phyloP scores from a whole-genome alignment of 257 asterid species.

The Eustoma russellianum region DNA sequence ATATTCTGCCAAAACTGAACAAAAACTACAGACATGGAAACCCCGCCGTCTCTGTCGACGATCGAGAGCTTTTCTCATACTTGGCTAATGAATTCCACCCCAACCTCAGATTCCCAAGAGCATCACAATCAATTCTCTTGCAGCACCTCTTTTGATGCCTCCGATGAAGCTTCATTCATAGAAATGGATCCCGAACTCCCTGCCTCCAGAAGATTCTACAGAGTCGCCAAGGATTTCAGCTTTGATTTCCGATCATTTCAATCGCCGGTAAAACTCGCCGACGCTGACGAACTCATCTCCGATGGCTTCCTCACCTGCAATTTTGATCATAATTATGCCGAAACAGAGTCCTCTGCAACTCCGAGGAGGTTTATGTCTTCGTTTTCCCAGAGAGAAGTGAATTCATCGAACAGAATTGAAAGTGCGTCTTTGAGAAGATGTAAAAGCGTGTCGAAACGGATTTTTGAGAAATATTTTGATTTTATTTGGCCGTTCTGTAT shows the following conservation, averaged over 20 bases:
- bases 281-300: slow-evolving; percentile 70
- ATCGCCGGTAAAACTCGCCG: slow-evolving; percentile 33
- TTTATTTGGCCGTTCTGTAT: slow-evolving; percentile 38
- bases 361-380: slow-evolving; percentile 12
- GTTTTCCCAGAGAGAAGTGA: slow-evolving; percentile 3
- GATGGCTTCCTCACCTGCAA: slow-evolving; percentile 37
- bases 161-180: slow-evolving; percentile 56
- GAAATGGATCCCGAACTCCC: slow-evolving; percentile 91
- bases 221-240: slow-evolving; percentile 47
- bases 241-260: slow-evolving; percentile 57
- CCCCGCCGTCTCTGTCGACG: slow-evolving; percentile 36
- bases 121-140: slow-evolving; percentile 6
- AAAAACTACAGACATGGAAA: slow-evolving; percentile 31
- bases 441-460: slow-evolving; percentile 34
- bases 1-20: too few species aligned
- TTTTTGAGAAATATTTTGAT: slow-evolving; percentile 42
- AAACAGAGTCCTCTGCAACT: not conserved
- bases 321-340: slow-evolving; percentile 7
- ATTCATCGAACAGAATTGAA: slow-evolving; percentile 17
- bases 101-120: slow-evolving; percentile 13
- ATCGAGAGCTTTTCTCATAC: slow-evolving; percentile 70
- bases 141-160: slow-evolving; percentile 17
- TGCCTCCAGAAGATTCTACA: slow-evolving; percentile 65
- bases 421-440: slow-evolving; percentile 46
- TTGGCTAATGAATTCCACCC: slow-evolving; percentile 42